These are phyloP conservation scores for Amylocystis lapponica DNA, from an alignment of 768 basidiomycete species.

Conservation along the genomic window DNA sequence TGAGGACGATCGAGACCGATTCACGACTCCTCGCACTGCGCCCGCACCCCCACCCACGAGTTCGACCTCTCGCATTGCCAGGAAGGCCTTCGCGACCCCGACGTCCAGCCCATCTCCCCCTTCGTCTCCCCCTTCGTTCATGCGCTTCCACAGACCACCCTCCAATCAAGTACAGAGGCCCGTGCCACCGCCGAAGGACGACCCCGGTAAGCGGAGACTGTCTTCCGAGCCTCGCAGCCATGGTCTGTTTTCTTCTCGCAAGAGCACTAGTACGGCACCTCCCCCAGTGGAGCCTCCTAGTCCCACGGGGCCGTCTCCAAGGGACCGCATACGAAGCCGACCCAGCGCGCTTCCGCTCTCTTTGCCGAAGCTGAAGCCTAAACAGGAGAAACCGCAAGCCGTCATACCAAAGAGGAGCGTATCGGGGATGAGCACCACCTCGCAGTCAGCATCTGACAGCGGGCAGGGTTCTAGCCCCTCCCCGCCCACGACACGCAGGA, in stretches of 20 bases:
- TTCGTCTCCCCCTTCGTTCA: slow-evolving; percentile 9
- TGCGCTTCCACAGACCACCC: slow-evolving; percentile 14
- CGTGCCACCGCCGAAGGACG: too few species aligned
- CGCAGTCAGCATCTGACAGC: too few species aligned
- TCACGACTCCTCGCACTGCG: slow-evolving; percentile 10
- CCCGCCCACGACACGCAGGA: slow-evolving; percentile 8
- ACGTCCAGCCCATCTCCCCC: slow-evolving; percentile 2
- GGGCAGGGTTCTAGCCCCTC: neutral
- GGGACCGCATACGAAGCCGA: too few species aligned
- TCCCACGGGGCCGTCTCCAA: too few species aligned
- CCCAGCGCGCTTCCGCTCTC: neutral
- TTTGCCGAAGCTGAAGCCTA: too few species aligned
- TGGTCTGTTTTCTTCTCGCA: too few species aligned
- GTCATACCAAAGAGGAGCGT: neutral
- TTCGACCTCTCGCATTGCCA: neutral
- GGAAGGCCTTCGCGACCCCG: slow-evolving; percentile 4
- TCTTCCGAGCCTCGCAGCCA: too few species aligned
- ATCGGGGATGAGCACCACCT: neutral
- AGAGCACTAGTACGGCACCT: too few species aligned
- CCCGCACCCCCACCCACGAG: slow-evolving; percentile 7
- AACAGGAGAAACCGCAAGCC: neutral
- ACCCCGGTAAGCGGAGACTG: too few species aligned
- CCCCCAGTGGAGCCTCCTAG: too few species aligned
- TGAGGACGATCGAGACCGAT: slow-evolving; percentile 1
- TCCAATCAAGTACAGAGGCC: neutral